These are phyloP conservation scores for Cutaneotrichosporon sp. DNA, from an alignment of 1,284 basidiomycete species.

Conservation along the genomic window DNA sequence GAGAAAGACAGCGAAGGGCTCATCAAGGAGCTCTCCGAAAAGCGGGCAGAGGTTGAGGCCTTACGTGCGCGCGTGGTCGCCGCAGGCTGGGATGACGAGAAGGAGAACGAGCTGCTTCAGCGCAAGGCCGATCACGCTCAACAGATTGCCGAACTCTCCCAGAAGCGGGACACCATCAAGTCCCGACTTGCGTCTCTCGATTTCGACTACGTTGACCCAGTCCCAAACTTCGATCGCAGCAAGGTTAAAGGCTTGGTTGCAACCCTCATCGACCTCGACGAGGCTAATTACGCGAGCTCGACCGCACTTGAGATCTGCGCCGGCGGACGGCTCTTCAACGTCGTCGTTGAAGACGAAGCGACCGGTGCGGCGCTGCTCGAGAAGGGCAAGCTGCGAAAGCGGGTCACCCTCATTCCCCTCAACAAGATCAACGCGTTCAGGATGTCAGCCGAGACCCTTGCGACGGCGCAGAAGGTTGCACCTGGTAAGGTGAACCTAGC, in stretches of 20 bases:
- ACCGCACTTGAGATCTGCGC: constrained; percentile 93
- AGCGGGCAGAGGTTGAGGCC: constrained; percentile 60
- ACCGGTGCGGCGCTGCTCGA: constrained; percentile 82
- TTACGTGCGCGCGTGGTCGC: constrained; percentile 57
- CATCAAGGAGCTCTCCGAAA: constrained; percentile 61
- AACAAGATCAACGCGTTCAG: constrained; percentile 79
- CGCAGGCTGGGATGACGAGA: constrained; percentile 74
- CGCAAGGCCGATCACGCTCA: constrained; percentile 58
- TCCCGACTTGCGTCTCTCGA: constrained; percentile 67
- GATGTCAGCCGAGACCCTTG: constrained; percentile 67
- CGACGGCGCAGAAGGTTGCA: constrained; percentile 68
- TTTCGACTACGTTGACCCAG: constrained; percentile 77
- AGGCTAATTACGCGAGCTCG: constrained; percentile 67
- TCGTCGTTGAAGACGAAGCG: constrained; percentile 85
- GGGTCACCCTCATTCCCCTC: constrained; percentile 89
- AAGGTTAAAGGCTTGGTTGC: constrained; percentile 94
- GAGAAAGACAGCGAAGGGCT: constrained; percentile 74
- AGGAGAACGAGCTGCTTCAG: constrained; percentile 63
- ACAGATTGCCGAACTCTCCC: constrained; percentile 59
- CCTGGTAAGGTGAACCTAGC: constrained; percentile 80
- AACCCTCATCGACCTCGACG: constrained; percentile 69
- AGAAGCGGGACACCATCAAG: constrained; percentile 71
- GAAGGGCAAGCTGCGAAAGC: constrained; percentile 72
- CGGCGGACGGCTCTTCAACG: constrained; percentile 86
- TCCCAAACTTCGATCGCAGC: constrained; percentile 73